Percentiles rank a stretch among this genome's conserved stretches.
These are phyloP conservation scores for Teratosphaeriaceae sp. DNA, from an alignment of 2,329 filamentous ascomycete species.

Conservation along the genomic window DNA sequence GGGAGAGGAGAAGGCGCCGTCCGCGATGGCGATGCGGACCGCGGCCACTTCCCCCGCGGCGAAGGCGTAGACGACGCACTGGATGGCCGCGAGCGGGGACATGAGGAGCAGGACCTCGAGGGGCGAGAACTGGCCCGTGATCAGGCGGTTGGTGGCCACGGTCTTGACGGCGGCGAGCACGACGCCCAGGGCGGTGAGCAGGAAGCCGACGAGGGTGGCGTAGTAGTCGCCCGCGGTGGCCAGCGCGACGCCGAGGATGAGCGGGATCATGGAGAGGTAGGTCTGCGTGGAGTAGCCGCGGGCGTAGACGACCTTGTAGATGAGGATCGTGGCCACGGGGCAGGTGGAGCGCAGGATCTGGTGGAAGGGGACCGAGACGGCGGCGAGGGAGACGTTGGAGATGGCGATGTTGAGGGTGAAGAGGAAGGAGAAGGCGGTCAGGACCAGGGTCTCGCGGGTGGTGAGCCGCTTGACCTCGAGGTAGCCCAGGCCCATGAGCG, in stretches of 20 bases:
- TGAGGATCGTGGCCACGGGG: conserved; percentile 55
- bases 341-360: conserved; percentile 57
- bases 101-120: conserved; percentile 56
- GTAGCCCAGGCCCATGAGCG: conserved; percentile 45
- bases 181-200: conserved; percentile 31
- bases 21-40: conserved; percentile 13
- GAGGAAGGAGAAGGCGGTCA: conserved; percentile 52
- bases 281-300: conserved; percentile 50
- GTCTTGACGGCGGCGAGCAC: conserved; percentile 44
- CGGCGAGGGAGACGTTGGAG: conserved; percentile 51
- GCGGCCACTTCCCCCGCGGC: conserved; percentile 43
- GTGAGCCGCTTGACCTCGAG: conserved; percentile 49
- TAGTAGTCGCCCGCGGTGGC: conserved; percentile 58
- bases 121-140: conserved; percentile 55
- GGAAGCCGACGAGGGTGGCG: conserved; percentile 48
- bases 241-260: conserved; percentile 53
- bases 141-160: conserved; percentile 56
- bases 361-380: conserved; percentile 58
- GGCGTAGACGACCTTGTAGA: conserved; percentile 51
- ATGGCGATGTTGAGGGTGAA: conserved; percentile 59
- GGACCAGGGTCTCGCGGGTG: conserved; percentile 45
- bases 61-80: conserved; percentile 48
- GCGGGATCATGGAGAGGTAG: conserved; percentile 53
- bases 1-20: conserved; percentile 19
- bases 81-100: conserved; percentile 53